Base-by-base conservation (phyloP, 768 basidiomycete species). In the Goffeauzyma gilvescens region DNA sequence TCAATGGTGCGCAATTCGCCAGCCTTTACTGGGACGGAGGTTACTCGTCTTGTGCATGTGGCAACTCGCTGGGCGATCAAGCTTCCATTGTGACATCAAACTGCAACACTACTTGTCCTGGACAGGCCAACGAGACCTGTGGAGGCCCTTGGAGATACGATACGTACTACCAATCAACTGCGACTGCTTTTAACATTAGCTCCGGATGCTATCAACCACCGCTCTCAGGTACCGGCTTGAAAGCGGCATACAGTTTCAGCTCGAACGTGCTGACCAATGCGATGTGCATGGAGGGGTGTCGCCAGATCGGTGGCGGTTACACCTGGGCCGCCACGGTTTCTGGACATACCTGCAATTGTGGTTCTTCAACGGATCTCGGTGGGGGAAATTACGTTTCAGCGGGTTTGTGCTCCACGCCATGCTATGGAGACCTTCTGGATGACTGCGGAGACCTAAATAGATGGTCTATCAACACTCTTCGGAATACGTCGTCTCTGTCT, bases 151-250 rank as follows among this genome's bases (percentile, higher is more conserved):
- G n/a, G n/a, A n/a, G n/a, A n/a, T n/a, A n/a, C n/a, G n/a, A n/a
- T n/a, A n/a, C n/a, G n/a, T n/a, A n/a, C n/a, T n/a, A n/a, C n/a
- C n/a, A n/a, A n/a, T n/a, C n/a, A n/a, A n/a, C n/a, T n/a, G n/a
- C n/a, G n/a, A n/a, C 18, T 58, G 57, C 40, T 35, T 50, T 23
- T 33, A 46, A 18, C 50, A 50, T 28, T 58, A 54, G 38, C 28
- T n/a, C n/a, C n/a, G n/a, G n/a, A n/a, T n/a, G n/a, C n/a, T n/a
- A n/a, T n/a, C n/a, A n/a, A n/a, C n/a, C n/a, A n/a, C n/a, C n/a
- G n/a, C n/a, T n/a, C n/a, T n/a, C n/a, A n/a, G n/a, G n/a, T n/a
- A n/a, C n/a, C n/a, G n/a, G n/a, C n/a, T n/a, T n/a, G n/a, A n/a
- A n/a, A n/a, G n/a, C n/a, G 31, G 32, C 13, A n/a, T 49, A 46